Base-by-base conservation (phyloP, 225 moss, liverwort and hornwort genomes). In the Anthoceros angustus region DNA sequence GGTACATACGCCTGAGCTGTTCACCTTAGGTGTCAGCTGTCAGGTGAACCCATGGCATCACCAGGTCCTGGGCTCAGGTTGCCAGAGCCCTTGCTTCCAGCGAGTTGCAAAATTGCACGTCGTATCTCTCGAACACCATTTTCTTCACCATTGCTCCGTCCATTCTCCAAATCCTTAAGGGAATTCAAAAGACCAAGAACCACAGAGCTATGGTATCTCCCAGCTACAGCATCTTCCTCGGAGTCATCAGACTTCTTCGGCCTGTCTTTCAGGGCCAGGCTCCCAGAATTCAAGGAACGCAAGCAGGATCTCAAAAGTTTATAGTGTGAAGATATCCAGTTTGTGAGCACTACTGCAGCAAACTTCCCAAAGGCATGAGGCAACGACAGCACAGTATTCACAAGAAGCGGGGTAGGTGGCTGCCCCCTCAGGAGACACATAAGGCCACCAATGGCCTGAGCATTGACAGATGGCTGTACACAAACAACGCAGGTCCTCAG, bases 291-390 rank as follows among this genome's bases (percentile, higher is more conserved):
- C 40, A 98, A 76, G 50, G 77, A 77, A 72, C 89, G 87, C 10
- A 98, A 75, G 73, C 89, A 84, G 66, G 77, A 68, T 64, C 87
- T 84, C 65, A 98, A 82, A 24, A 71, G 81, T 62, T 83, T 25
- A 43, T 86, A 80, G 74, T 98, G 87, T 43, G 98, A 89, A 24
- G 85, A 83, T 75, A 84, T 75, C 98, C 98, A 98, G 70, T 87
- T 87, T 63, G 84, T 82, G 72, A 98, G 72, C 39, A 86, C 85
- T 46, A 98, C 80, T 42, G 84, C 89, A 67, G 81, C 81, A 77
- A 98, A 89, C 41, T 79, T 87, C 66, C 84, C 92, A 69, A 92
- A 98, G 62, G 80, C 81, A 12, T 86, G 76, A 5, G 86, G 77
- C 25, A 89, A 84, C 40, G 84, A 86, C 38, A 98, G 74, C 68